A percentile compares a stretch with the other conserved stretches of the same genome.
Conservation (phyloP, 2,329 filamentous ascomycete species). For the Fusarium concolor region DNA sequence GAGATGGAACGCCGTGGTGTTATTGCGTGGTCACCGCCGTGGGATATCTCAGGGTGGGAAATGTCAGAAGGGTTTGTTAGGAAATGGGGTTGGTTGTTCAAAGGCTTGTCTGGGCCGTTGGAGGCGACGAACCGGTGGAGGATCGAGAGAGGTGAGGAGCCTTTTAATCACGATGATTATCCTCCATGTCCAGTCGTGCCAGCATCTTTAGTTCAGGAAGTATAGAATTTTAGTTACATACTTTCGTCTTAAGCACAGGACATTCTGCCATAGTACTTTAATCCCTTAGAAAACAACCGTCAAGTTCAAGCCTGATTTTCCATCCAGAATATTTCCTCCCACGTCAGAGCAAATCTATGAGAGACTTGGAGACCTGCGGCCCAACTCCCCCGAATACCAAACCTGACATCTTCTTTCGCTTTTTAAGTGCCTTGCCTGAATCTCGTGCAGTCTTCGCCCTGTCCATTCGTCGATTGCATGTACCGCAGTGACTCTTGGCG, state of each 20-base stretch:
- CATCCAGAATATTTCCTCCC: not conserved
- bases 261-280: too few species aligned
- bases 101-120: conserved; percentile 14
- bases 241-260: too few species aligned
- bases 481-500: not conserved
- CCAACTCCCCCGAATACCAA: not conserved
- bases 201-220: not conserved
- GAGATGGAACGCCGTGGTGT: conserved; percentile 55
- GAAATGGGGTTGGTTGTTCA: conserved; percentile 40
- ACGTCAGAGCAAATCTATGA: too few species aligned
- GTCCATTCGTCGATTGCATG: not conserved
- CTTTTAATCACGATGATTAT: not conserved
- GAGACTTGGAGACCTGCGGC: too few species aligned
- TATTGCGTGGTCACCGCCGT: conserved; percentile 54
- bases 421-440: not conserved
- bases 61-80: conserved; percentile 35
- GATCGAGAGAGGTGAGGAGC: conserved; percentile 20
- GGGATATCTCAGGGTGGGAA: conserved; percentile 40
- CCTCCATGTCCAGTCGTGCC: not conserved
- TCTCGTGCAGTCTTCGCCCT: not conserved
- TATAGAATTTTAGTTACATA: not conserved
- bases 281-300: too few species aligned
- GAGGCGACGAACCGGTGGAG: conserved; percentile 39
- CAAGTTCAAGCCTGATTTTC: not conserved
- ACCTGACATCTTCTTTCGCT: too few species aligned